A percentile compares a stretch with the other conserved stretches of the same genome.
These are phyloP conservation scores for Colletotrichum lini DNA, from an alignment of 2,329 filamentous ascomycete genomes.

Conservation along the genomic window DNA sequence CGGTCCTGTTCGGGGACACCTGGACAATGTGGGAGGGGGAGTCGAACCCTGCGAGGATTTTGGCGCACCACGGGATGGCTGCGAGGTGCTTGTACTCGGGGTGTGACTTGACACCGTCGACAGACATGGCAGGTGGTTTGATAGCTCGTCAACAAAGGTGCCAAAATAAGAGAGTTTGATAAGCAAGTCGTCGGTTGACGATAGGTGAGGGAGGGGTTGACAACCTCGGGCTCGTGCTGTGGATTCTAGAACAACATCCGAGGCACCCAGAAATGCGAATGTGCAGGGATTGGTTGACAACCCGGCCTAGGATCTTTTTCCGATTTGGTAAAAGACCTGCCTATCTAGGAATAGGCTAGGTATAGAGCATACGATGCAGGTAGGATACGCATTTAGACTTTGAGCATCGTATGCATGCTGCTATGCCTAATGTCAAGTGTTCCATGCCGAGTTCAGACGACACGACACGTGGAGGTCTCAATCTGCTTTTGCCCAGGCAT, in stretches of 20 bases:
- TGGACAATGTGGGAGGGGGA: constrained; percentile 27
- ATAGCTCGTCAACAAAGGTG: background rate
- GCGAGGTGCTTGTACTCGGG: constrained; percentile 49
- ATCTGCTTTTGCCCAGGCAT: background rate
- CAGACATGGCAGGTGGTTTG: constrained; percentile 18
- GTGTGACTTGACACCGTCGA: constrained; percentile 16
- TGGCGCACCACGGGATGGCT: constrained; percentile 54
- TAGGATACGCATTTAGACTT: too few relatives aligned
- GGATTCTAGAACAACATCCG: background rate
- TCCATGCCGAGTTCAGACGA: too few relatives aligned
- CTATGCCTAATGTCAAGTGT: too few relatives aligned
- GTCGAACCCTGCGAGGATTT: constrained; percentile 50
- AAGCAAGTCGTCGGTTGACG: too few relatives aligned
- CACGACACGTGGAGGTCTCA: constrained; percentile 1
- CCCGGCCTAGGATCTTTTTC: background rate
- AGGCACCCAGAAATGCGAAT: background rate
- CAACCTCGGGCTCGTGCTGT: constrained; percentile 5
- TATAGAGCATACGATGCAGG: too few relatives aligned
- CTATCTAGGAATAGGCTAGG: background rate
- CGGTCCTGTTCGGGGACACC: constrained; percentile 32
- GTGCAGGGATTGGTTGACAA: background rate
- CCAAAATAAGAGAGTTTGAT: background rate
- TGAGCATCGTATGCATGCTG: too few relatives aligned
- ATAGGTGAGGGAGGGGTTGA: background rate
- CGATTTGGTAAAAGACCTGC: background rate